Evolutionary conservation across 441 rosid genomes (phyloP), one percentile per base, ranked within the genome.

Genomic region (Melastoma candidum): DNA sequence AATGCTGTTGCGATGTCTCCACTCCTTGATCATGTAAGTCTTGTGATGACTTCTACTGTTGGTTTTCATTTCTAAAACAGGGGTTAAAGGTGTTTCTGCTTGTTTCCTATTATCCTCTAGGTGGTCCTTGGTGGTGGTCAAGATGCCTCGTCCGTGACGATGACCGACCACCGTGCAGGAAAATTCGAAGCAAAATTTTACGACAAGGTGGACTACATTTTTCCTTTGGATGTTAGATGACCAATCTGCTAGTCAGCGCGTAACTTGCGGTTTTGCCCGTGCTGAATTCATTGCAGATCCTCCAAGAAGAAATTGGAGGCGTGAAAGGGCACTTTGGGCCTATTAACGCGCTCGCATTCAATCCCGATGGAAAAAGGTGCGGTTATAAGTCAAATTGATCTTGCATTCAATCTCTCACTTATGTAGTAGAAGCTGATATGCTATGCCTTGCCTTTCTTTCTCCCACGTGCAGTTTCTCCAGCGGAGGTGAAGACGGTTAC

Each of bases 121-220:
- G 95, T 87, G 67, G 95, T 85, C 46, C 85, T 87, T 72, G 96
- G 98, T 71, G 96, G 98, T 67, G 98, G 98, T 70, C 98, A 92
- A 63, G 90, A 92, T 76, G 96, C 98, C 54, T 87, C 95, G 29
- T 71, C 96, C 45, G 96, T 92, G 56, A 92, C 98, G 7, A 88
- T 94, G 47, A 88, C 97, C 6, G 95, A 88, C 71, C 97, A 88
- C 67, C 90, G 89, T 59, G 87, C 95, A n/a, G 95, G 97, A 51
- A 88, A 88, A 74, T 88, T 88, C 29, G 97, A 85, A 67, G 93
- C 97, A 49, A 88, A 85, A 66, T 88, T 85, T 67, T 88, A 47
- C 29, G 87, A 85, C 67, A 85, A 81, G 93, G 95, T 88, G 63
- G 61, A 49, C 48, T 54, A 53, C 48, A 41, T 22, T 68, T 53